A percentile compares a stretch with the other conserved stretches of the same genome.
These are phyloP conservation scores for Xylariales sp. DNA, from an alignment of 2,329 filamentous ascomycete genomes.

Conservation along the genomic window DNA sequence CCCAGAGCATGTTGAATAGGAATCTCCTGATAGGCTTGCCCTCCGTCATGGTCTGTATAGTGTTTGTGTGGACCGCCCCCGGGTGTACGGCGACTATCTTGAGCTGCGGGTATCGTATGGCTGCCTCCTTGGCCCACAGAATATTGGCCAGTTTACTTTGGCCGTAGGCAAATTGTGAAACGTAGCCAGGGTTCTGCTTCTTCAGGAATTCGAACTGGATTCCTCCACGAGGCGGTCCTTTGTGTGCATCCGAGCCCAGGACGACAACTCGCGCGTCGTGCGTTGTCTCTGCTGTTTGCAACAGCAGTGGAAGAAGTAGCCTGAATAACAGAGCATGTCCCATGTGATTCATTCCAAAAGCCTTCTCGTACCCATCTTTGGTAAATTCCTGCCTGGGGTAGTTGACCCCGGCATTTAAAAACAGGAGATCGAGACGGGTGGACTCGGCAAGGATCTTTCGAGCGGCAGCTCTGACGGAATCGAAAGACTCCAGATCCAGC, in stretches of 20 bases:
- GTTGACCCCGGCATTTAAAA: conserved; percentile 37
- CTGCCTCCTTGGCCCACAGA: conserved; percentile 24
- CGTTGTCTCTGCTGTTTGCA: neutral
- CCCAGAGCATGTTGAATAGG: conserved; percentile 11
- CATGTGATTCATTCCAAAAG: conserved; percentile 39
- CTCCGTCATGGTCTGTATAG: conserved; percentile 8
- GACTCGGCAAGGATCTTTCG: conserved; percentile 19
- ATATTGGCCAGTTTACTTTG: conserved; percentile 31
- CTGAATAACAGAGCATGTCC: conserved; percentile 32
- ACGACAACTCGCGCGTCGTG: neutral
- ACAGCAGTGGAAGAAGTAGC: neutral
- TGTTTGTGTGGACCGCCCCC: conserved; percentile 20
- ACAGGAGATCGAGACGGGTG: conserved; percentile 32
- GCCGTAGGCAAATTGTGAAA: conserved; percentile 16
- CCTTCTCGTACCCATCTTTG: conserved; percentile 36
- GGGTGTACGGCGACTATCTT: conserved; percentile 21
- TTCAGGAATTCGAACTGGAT: neutral
- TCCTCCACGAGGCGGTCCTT: neutral
- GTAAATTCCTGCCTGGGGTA: conserved; percentile 24
- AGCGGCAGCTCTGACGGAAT: conserved; percentile 25
- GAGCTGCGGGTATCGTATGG: conserved; percentile 20
- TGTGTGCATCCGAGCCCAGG: neutral
- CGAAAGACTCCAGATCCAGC: conserved; percentile 30
- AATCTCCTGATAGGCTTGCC: neutral
- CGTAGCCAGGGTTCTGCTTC: neutral